Percentiles rank a stretch among this genome's conserved stretches.
Evolutionary conservation across 73 alveolate species (phyloP).

Genomic region (Breviolum minutum): DNA sequence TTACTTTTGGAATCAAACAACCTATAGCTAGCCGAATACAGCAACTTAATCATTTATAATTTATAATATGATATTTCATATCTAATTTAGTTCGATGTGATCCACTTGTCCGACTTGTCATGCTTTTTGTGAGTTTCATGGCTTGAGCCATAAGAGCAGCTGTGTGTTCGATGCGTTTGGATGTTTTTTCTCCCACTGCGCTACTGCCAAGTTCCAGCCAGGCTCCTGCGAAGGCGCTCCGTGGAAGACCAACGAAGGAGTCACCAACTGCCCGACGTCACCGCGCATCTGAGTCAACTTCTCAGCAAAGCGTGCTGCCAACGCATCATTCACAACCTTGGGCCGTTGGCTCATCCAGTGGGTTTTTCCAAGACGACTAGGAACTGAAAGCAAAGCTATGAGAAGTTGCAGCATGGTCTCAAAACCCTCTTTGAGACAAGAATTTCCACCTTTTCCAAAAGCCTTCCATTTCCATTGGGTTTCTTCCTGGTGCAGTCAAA

Average conservation of each 20-base stretch:
- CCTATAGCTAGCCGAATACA: too few species aligned
- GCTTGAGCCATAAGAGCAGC: background rate
- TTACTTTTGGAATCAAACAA: too few species aligned
- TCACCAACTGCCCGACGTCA: background rate
- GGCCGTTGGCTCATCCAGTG: background rate
- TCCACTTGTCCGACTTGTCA: background rate
- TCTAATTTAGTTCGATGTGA: background rate
- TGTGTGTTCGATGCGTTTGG: background rate
- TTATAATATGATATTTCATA: too few species aligned
- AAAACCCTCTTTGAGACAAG: too few species aligned
- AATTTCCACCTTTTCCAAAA: too few species aligned
- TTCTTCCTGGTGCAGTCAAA: background rate
- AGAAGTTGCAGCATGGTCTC: too few species aligned
- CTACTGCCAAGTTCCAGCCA: background rate
- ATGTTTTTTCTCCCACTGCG: background rate
- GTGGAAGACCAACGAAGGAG: constrained; percentile 68
- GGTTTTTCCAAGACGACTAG: background rate
- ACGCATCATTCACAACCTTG: constrained; percentile 10
- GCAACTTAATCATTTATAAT: too few species aligned
- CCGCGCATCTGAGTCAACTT: constrained; percentile 48
- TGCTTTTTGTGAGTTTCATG: background rate
- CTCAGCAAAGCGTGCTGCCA: constrained; percentile 34
- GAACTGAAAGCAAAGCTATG: too few species aligned
- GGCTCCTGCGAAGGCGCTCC: constrained; percentile 56
- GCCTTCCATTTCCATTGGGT: too few species aligned